Evolutionary conservation across 768 basidiomycete genomes (phyloP), one percentile per base, ranked within the genome.

Genomic region (Serendipita sp.): DNA sequence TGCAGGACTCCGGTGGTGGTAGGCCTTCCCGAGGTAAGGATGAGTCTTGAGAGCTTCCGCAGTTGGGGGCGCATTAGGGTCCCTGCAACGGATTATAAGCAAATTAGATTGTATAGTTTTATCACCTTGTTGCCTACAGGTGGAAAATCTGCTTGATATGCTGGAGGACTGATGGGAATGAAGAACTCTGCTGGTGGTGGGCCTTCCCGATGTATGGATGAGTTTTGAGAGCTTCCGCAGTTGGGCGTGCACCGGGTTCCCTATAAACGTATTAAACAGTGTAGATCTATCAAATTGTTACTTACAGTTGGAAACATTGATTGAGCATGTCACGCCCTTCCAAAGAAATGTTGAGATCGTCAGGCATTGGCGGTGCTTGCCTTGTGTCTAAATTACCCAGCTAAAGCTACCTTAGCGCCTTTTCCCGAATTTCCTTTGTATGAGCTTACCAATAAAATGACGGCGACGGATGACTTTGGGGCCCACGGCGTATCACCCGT

Each of bases 401-500:
- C 53, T 54, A 28, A 10, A 54, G 10, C n/a, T n/a, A n/a, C 24
- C 56, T n/a, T 24, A 32, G 56, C 5, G 16, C 34, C 56, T 7
- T n/a, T 1, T 45, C 45, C 45, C 18, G 28, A 15, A 13, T 37
- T 37, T 18, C 38, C 41, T 13, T 32, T 37, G 15, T 32, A 13
- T 37, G 34, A 7, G 73, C 80, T 65, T 71, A 92, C 94, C 81
- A 94, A 91, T 75, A 90, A 89, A 86, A 99, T 90, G 66, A 97
- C 93, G 1, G 90, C 86, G 66, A 97, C 81, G 68, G 83, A 83
- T 74, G 94, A 90, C 69, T 94, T 88, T 34, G 89, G 87, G 32
- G 80, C 84, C 96, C 96, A 99, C 2, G 96, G 96, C 51, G 94
- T 78, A 71, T 85, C 82, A n/a, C 96, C 96, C 24, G 90, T 89